Percentiles rank a stretch among this genome's conserved stretches.
phyloP scores from a whole-genome alignment of 176 grass and related monocot genomes.

The Olyra latifolia region DNA sequence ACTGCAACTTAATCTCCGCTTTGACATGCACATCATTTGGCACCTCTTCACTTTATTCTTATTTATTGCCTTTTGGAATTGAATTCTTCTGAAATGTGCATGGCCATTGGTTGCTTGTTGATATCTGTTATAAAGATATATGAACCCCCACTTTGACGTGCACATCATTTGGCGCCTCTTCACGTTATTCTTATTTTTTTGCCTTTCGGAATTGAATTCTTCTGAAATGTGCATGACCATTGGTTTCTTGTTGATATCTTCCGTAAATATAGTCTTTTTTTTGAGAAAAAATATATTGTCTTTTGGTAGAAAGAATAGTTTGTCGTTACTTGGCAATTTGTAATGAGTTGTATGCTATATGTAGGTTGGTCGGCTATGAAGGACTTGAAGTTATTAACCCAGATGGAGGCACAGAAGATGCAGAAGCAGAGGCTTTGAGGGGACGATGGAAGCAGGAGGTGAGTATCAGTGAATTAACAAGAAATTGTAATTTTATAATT shows the following conservation, averaged over 20 bases:
- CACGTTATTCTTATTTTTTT: not conserved
- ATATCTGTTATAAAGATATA: not conserved
- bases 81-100: not conserved
- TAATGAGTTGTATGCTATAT: conserved; percentile 20
- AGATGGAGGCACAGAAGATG: conserved; percentile 89
- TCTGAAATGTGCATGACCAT: not conserved
- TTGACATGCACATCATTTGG: not conserved
- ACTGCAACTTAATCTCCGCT: not conserved
- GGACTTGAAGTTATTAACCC: conserved; percentile 97
- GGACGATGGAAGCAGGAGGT: conserved; percentile 98
- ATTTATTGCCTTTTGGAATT: not conserved
- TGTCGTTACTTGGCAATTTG: not conserved
- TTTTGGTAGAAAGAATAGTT: not conserved
- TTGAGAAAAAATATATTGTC: too few relatives aligned
- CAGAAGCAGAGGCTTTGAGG: conserved; percentile 76
- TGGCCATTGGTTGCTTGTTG: not conserved
- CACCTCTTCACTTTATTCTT: not conserved
- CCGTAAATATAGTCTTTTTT: not conserved
- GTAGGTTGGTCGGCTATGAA: conserved; percentile 86
- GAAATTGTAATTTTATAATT: not conserved
- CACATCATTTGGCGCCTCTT: not conserved
- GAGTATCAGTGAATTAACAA: not conserved
- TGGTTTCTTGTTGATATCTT: not conserved
- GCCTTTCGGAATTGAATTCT: not conserved
- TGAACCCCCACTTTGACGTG: not conserved